Base-by-base conservation (phyloP, 805 yeast species). In the Schwanniomyces vanrijiae region DNA sequence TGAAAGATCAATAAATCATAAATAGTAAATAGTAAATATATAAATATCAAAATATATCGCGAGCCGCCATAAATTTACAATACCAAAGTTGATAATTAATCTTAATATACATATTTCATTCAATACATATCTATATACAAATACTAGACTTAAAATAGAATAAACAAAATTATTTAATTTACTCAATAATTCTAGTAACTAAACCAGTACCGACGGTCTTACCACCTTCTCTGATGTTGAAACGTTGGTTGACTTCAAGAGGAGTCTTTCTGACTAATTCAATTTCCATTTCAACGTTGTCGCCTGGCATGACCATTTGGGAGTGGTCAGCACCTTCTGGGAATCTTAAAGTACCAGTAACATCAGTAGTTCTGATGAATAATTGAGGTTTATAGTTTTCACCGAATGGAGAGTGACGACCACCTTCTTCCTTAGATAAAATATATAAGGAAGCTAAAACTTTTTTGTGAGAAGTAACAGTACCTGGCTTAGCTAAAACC, bases 191-290 rank as follows among this genome's bases (percentile, higher is more conserved):
- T 75, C 96, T 86, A 63, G 99, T 94, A 62, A 94, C 83, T 78
- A 94, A 78, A 80, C 99, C 99, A 58, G 99, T 94, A 75, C 97
- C 99, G 58, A 94, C 97, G 56, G 99, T 94, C 79, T 87, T 88
- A 71, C 97, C 97, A 77, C 98, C 97, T 80, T 94, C 99, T 84
- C 99, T 94, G 71, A 94, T 81, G 84, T 94, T 94, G 87, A 94
- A 94, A 77, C 98, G 88, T 81, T 91, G 97, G 71, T 96, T 96
- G 62, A 86, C 85, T 81, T 94, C 99, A 55, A 94, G 65, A 52
- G 98, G 96, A 59, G 95, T 88, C 69, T 96, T 94, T 77, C 82
- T 88, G 55, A 87, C 84, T 66, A 92, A 80, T 68, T 86, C 87
- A 68, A 92, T 88, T 65, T 83, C 84, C 96, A 94, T 89, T 81